A percentile compares a stretch with the other conserved stretches of the same genome.
Conservation (phyloP, 768 basidiomycete species). For the Lactifluus subvellereus region DNA sequence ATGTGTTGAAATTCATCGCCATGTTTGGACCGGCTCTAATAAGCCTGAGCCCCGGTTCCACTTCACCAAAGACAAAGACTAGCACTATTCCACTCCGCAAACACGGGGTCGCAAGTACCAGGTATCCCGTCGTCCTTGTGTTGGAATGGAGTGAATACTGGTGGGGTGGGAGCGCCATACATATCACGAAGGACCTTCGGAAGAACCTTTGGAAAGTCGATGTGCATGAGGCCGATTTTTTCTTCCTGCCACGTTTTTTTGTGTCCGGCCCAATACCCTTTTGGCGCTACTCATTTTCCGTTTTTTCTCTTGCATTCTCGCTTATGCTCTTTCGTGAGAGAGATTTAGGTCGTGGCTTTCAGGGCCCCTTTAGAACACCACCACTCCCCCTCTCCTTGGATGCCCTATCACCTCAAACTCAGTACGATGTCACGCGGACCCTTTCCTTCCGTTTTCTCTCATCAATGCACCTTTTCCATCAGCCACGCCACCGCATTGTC, state of each 20-base stretch:
- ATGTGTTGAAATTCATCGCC: neutral
- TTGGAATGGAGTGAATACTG: constrained; percentile 61
- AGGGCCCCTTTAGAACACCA: neutral
- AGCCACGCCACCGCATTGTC: neutral
- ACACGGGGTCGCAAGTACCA: constrained; percentile 66
- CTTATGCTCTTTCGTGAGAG: neutral
- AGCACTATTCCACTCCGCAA: constrained; percentile 73
- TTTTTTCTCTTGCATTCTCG: neutral
- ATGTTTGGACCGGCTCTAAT: constrained; percentile 50
- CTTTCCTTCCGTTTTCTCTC: neutral
- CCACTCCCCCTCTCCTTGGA: neutral
- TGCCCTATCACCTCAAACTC: neutral
- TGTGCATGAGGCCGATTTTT: constrained; percentile 11
- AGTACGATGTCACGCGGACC: neutral
- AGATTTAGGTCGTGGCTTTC: neutral
- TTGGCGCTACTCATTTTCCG: neutral
- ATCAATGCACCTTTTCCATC: neutral
- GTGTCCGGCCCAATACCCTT: neutral
- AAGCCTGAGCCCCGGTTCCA: constrained; percentile 70
- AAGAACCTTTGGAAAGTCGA: constrained; percentile 38
- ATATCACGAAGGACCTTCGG: constrained; percentile 71
- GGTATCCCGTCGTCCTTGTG: constrained; percentile 89
- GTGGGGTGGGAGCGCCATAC: constrained; percentile 59
- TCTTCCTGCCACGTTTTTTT: neutral
- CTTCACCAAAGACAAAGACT: constrained; percentile 67